phyloP scores from a whole-genome alignment of 163 green algal genomes.

The Prototheca stagnorum region DNA sequence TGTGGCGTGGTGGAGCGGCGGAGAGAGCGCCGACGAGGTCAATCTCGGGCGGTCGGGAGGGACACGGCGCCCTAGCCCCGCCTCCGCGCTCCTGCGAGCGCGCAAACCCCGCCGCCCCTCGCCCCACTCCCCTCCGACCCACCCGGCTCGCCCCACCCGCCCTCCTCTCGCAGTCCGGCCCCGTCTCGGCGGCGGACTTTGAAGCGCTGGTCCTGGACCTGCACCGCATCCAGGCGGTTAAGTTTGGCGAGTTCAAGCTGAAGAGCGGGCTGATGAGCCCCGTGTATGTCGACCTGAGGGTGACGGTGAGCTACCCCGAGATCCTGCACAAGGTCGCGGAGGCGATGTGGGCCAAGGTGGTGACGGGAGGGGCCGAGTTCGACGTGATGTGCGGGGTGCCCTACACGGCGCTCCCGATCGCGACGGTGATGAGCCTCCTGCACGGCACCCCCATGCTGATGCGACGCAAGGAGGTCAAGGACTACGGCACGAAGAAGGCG shows the following conservation, averaged over 20 bases:
- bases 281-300: constrained; percentile 94
- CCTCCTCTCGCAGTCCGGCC: constrained; percentile 24
- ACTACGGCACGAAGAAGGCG: constrained; percentile 94
- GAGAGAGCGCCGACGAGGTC: no score
- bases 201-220: constrained; percentile 80
- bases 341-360: constrained; percentile 74
- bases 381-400: constrained; percentile 97
- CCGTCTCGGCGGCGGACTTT: constrained; percentile 51
- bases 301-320: constrained; percentile 96
- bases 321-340: constrained; percentile 77
- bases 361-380: constrained; percentile 37
- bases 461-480: constrained; percentile 94
- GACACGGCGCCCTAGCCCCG: no score
- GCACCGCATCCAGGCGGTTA: constrained; percentile 90
- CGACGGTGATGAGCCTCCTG: constrained; percentile 82
- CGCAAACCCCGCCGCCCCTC: no score
- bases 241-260: constrained; percentile 98
- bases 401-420: constrained; percentile 99
- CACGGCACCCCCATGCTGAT: constrained; percentile 93
- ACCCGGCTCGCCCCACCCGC: background rate
- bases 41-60: no score
- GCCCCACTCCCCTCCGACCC: no score
- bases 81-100: no score
- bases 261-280: constrained; percentile 92
- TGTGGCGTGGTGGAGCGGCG: no score